A percentile compares a stretch with the other conserved stretches of the same genome.
These are phyloP conservation scores for Penicillium coprophilum DNA, from an alignment of 495 filamentous ascomycete species.

Conservation along the genomic window DNA sequence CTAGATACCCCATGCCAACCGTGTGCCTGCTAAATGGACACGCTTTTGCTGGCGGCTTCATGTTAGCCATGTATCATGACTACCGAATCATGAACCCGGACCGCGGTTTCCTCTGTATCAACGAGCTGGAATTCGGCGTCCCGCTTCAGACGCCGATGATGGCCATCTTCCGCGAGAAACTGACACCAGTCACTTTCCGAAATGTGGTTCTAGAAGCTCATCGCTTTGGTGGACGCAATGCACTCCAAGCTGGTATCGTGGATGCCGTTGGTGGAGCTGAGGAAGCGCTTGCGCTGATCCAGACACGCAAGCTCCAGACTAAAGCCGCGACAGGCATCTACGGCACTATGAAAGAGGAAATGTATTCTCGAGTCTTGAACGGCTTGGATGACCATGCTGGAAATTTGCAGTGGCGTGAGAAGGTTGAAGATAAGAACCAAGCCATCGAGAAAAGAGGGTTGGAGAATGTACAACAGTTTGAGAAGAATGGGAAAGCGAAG, in stretches of 20 bases:
- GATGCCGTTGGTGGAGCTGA: constrained; percentile 65
- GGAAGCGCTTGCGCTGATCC: constrained; percentile 56
- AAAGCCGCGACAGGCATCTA: constrained; percentile 65
- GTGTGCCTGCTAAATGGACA: constrained; percentile 77
- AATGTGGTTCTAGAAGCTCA: constrained; percentile 66
- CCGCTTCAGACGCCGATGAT: constrained; percentile 70
- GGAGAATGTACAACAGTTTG: constrained; percentile 39
- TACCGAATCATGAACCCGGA: constrained; percentile 71
- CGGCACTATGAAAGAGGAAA: constrained; percentile 67
- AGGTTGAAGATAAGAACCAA: constrained; percentile 33
- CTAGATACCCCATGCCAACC: constrained; percentile 78
- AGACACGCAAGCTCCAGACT: constrained; percentile 52
- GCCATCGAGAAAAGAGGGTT: constrained; percentile 23
- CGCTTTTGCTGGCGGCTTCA: constrained; percentile 75
- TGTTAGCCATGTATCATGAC: constrained; percentile 82
- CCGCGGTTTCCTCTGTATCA: constrained; percentile 70
- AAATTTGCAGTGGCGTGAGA: constrained; percentile 48
- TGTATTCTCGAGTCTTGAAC: constrained; percentile 63
- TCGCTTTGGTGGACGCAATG: constrained; percentile 59
- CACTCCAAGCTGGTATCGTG: constrained; percentile 63
- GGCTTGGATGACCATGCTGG: constrained; percentile 48
- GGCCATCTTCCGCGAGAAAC: constrained; percentile 69
- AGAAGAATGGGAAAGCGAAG: constrained; percentile 46
- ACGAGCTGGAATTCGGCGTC: constrained; percentile 75
- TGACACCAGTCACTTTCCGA: constrained; percentile 53